These are phyloP conservation scores for Tylopilus subfusipes DNA, from an alignment of 768 basidiomycete species.

Conservation along the genomic window DNA sequence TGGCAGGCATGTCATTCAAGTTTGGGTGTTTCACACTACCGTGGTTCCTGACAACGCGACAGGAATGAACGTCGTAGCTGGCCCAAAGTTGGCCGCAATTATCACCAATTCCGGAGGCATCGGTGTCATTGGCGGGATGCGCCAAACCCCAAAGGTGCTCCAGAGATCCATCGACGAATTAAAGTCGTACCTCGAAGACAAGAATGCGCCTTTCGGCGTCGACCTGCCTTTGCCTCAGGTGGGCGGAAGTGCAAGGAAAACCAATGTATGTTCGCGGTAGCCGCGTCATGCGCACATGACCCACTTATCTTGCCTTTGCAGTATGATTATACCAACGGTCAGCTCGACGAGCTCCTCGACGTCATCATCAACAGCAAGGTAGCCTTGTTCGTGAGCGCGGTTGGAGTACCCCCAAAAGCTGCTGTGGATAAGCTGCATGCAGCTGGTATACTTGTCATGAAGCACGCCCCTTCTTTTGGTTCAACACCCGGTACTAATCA, in stretches of 20 bases:
- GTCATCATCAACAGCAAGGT: slow-evolving; percentile 73
- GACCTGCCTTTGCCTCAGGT: slow-evolving; percentile 82
- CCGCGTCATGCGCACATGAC: not conserved
- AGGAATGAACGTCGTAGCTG: slow-evolving; percentile 82
- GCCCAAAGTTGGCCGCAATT: slow-evolving; percentile 78
- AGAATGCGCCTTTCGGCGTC: slow-evolving; percentile 74
- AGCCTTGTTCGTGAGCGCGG: slow-evolving; percentile 77
- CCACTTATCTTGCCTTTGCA: slow-evolving; percentile 10
- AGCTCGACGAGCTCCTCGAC: slow-evolving; percentile 72
- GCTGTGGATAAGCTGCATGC: slow-evolving; percentile 79
- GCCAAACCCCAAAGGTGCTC: slow-evolving; percentile 70
- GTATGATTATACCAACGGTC: slow-evolving; percentile 77
- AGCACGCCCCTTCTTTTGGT: slow-evolving; percentile 44
- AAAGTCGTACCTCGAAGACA: slow-evolving; percentile 70
- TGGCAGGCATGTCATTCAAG: slow-evolving; percentile 49
- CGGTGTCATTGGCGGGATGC: slow-evolving; percentile 84
- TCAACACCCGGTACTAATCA: not conserved
- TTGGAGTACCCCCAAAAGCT: slow-evolving; percentile 81
- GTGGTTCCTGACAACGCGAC: not conserved
- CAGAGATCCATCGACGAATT: slow-evolving; percentile 65
- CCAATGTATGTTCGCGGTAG: slow-evolving; percentile 47
- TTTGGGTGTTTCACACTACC: not conserved
- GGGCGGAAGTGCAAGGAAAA: slow-evolving; percentile 79
- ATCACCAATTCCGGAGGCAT: slow-evolving; percentile 91
- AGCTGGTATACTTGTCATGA: slow-evolving; percentile 80